Evolutionary conservation across 495 filamentous ascomycete genomes (phyloP).

Genomic region (Aspergillus kassunensis): DNA sequence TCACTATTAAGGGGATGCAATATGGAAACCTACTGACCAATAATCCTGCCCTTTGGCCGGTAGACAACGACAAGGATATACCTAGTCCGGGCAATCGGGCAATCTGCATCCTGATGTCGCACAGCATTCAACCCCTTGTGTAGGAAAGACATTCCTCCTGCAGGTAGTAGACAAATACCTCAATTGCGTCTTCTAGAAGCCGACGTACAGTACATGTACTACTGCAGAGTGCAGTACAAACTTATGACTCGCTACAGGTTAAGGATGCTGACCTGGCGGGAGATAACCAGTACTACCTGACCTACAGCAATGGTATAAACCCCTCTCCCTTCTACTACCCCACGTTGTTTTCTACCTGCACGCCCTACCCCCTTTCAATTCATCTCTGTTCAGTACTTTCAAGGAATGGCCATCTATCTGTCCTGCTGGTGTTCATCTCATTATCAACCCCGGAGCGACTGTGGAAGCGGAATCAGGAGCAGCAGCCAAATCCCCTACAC

Average conservation of each 20-base stretch:
- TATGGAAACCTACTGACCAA: not conserved
- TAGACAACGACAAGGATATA: not conserved
- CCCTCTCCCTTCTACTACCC: not conserved
- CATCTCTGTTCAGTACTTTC: too few relatives aligned
- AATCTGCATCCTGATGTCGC: conserved; percentile 4
- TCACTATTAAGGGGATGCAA: not conserved
- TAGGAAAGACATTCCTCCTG: too few relatives aligned
- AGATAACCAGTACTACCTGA: too few relatives aligned
- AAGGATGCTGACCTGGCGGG: too few relatives aligned
- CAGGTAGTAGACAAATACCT: too few relatives aligned
- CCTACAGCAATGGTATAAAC: too few relatives aligned
- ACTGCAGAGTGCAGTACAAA: too few relatives aligned
- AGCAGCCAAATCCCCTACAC: too few relatives aligned
- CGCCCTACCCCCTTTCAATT: not conserved
- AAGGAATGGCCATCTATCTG: not conserved
- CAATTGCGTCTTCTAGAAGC: too few relatives aligned
- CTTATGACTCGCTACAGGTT: too few relatives aligned
- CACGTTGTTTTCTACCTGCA: not conserved
- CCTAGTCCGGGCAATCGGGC: not conserved
- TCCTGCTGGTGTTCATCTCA: not conserved
- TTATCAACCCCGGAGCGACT: not conserved
- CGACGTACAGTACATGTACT: too few relatives aligned
- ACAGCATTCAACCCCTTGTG: conserved; percentile 1
- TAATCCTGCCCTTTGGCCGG: not conserved
- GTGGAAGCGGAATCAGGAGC: not conserved